Percentiles rank a stretch among this genome's conserved stretches.
Conservation (phyloP, 805 yeast genomes). For the Jamesozyma hellenica region DNA sequence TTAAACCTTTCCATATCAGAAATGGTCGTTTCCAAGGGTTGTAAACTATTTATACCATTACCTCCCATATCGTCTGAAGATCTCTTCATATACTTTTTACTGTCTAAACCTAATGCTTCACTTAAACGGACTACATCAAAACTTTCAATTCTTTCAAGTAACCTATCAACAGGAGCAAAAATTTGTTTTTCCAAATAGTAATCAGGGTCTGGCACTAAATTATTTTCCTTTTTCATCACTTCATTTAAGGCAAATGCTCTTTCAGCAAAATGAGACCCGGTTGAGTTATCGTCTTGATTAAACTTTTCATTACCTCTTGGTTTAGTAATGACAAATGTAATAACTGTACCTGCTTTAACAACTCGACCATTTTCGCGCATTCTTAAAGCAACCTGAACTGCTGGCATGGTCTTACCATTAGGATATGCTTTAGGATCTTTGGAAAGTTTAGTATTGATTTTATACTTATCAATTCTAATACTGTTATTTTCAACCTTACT, state of each 20-base stretch:
- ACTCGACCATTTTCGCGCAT: conserved; percentile 75
- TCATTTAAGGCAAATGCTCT: conserved; percentile 80
- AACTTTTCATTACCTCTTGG: conserved; percentile 32
- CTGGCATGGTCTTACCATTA: conserved; percentile 71
- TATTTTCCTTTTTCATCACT: conserved; percentile 41
- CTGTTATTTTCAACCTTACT: conserved; percentile 48
- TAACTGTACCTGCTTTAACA: conserved; percentile 80
- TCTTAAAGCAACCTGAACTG: conserved; percentile 83
- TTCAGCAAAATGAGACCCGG: conserved; percentile 40
- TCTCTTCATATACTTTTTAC: conserved; percentile 45
- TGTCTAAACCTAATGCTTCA: conserved; percentile 65
- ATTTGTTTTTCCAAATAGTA: conserved; percentile 84
- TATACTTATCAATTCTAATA: conserved; percentile 55
- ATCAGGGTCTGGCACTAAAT: conserved; percentile 58
- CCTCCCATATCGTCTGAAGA: conserved; percentile 18
- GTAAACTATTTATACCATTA: conserved; percentile 35
- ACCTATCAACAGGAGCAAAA: conserved; percentile 81
- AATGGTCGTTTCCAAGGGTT: conserved; percentile 73
- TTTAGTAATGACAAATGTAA: conserved; percentile 70
- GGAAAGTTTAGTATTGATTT: conserved; percentile 78
- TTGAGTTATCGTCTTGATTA: conserved; percentile 4
- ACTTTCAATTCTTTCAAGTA: conserved; percentile 78
- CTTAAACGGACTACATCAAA: conserved; percentile 74
- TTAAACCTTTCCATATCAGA: conserved; percentile 76
- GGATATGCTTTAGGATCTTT: conserved; percentile 84